Evolutionary conservation across 306 rosid genomes (phyloP).

Genomic region (Fagus sylvatica): DNA sequence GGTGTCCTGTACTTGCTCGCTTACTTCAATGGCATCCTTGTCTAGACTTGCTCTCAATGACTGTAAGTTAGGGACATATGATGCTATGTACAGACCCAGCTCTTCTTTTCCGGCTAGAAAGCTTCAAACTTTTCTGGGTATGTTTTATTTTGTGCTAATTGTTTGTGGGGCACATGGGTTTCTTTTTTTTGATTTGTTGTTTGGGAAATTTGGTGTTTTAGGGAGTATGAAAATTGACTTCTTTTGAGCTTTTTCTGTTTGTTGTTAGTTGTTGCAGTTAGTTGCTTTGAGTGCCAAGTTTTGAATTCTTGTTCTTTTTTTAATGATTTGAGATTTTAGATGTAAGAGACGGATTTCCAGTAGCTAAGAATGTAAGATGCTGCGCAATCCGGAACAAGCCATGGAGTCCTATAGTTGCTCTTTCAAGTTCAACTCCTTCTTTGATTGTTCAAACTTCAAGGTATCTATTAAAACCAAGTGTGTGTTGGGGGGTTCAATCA

Average conservation of each 20-base stretch:
- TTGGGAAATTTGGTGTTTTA: background rate
- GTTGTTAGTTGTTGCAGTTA: background rate
- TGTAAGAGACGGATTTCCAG: conserved; percentile 32
- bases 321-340: conserved; percentile 31
- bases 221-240: background rate
- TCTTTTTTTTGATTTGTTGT: background rate
- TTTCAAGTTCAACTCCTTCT: conserved; percentile 21
- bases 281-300: background rate
- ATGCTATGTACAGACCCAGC: conserved; percentile 32
- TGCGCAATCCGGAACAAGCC: conserved; percentile 41
- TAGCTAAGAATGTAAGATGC: conserved; percentile 41
- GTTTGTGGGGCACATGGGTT: conserved; percentile 7
- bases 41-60: conserved; percentile 52
- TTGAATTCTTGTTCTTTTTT: background rate
- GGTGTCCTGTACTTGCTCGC: background rate
- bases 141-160: background rate
- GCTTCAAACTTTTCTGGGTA: conserved; percentile 54
- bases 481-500: background rate
- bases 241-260: background rate
- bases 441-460: conserved; percentile 35
- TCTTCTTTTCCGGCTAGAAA: conserved; percentile 31
- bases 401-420: conserved; percentile 39
- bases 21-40: conserved; percentile 56
- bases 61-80: conserved; percentile 28
- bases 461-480: conserved; percentile 32